Evolutionary conservation across 768 basidiomycete genomes (phyloP).

Genomic region (Boletus barrowsii): DNA sequence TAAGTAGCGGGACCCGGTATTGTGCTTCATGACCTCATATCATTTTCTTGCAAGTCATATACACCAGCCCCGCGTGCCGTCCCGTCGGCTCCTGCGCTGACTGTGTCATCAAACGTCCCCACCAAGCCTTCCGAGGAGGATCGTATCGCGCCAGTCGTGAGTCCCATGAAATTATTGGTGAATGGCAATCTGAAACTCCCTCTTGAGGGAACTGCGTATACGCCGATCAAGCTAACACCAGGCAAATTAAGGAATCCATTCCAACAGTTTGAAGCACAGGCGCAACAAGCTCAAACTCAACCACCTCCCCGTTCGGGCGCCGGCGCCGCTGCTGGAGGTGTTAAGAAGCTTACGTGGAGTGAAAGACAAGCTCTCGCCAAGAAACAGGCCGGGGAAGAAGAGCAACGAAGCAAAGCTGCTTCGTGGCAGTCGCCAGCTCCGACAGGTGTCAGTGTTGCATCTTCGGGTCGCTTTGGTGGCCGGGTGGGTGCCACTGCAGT

Average conservation of each 20-base stretch:
- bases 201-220: constrained; percentile 73
- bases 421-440: constrained; percentile 41
- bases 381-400: constrained; percentile 80
- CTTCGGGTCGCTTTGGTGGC: constrained; percentile 39
- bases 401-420: constrained; percentile 57
- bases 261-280: constrained; percentile 54
- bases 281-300: constrained; percentile 32
- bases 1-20: constrained; percentile 19
- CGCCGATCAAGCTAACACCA: constrained; percentile 83
- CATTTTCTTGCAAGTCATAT: constrained; percentile 16
- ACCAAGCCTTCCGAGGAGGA: constrained; percentile 77
- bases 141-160: constrained; percentile 72
- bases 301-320: constrained; percentile 23
- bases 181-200: background rate
- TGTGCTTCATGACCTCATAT: background rate
- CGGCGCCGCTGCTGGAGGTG: constrained; percentile 28
- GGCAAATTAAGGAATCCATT: constrained; percentile 88
- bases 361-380: constrained; percentile 91
- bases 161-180: constrained; percentile 2
- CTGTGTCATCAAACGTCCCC: constrained; percentile 46
- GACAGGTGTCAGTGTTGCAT: constrained; percentile 32
- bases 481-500: constrained; percentile 29
- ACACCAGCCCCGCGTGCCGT: constrained; percentile 26
- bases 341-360: constrained; percentile 89
- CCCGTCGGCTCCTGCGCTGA: constrained; percentile 35